Evolutionary conservation across 208 protist species (phyloP), one percentile per base, ranked within the genome.

Genomic region (Acanthamoeba pearcei): DNA sequence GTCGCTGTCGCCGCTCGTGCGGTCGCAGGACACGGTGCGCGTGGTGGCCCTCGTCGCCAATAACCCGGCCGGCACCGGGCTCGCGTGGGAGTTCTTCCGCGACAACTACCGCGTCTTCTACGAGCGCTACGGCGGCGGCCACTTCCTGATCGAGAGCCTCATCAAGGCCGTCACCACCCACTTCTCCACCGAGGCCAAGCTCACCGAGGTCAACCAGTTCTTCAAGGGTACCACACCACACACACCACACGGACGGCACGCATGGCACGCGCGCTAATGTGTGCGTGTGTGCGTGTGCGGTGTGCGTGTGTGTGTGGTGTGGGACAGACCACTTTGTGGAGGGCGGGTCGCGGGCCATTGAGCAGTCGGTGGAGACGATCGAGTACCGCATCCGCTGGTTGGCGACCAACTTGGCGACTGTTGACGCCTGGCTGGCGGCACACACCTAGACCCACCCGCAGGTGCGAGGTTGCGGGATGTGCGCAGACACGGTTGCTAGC

Each of bases 61-160:
- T 22, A 94, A 29, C 29, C n/a, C 89, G 2, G 32, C 13, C 22
- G 53, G 46, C 74, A 24, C 51, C n/a, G 29, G 85, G 57, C 85
- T 91, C 27, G 78, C 57, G 32, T 97, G 96, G 96, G 66, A 95
- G 2, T 97, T 96, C 46, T 68, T 97, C 29, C 68, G 95, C 64
- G 78, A 91, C 72, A 92, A 95, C 46, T 96, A 66, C 53, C 46
- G 13, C 24, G 68, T 46, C 27, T 95, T 97, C 13, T 49, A 91
- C 46, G n/a, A 85, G 42, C 57, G 86, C 66, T 93, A 93, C 13
- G 85, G 88, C 35, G 24, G 49, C 15, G 93, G 94, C 24, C 83
- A 91, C 38, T 95, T 95, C 29, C 53, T 95, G 27, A 85, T 95
- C 38, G 53, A 86, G 53, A 60, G 29, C 57, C 74, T 95, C 53